Conservation (phyloP, 2,329 filamentous ascomycete genomes). For the Fusarium sp. region DNA sequence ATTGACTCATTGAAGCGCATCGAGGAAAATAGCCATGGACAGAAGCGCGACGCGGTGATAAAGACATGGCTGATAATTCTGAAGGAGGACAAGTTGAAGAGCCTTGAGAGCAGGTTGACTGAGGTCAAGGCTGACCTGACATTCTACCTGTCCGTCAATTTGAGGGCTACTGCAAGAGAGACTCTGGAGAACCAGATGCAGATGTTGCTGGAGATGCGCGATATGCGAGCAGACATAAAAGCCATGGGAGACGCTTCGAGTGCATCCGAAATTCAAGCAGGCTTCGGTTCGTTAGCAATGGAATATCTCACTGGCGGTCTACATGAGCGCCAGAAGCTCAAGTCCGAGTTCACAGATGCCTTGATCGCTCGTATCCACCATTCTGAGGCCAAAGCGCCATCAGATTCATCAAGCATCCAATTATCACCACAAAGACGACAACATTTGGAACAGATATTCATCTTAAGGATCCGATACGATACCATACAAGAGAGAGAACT, state of each 20-base stretch:
- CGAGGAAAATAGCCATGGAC: neutral
- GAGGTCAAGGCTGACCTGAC: neutral
- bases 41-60: neutral
- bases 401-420: neutral
- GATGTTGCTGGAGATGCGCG: neutral
- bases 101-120: neutral
- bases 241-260: neutral
- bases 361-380: neutral
- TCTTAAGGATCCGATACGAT: constrained; percentile 5
- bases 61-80: neutral
- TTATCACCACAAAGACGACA: neutral
- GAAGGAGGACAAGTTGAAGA: constrained; percentile 1
- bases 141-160: neutral
- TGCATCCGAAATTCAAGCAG: neutral
- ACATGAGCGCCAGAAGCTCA: neutral
- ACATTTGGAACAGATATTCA: neutral
- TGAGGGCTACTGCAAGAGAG: neutral
- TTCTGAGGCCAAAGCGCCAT: rapidly evolving
- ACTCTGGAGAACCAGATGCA: neutral
- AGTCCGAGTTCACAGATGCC: neutral
- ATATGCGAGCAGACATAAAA: neutral
- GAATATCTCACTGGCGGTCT: neutral
- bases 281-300: neutral
- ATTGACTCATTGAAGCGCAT: neutral
- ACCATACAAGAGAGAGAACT: constrained; percentile 16